A percentile compares a stretch with the other conserved stretches of the same genome.
phyloP scores from a whole-genome alignment of 2,329 filamentous ascomycete species.

The Whalleya microplaca region DNA sequence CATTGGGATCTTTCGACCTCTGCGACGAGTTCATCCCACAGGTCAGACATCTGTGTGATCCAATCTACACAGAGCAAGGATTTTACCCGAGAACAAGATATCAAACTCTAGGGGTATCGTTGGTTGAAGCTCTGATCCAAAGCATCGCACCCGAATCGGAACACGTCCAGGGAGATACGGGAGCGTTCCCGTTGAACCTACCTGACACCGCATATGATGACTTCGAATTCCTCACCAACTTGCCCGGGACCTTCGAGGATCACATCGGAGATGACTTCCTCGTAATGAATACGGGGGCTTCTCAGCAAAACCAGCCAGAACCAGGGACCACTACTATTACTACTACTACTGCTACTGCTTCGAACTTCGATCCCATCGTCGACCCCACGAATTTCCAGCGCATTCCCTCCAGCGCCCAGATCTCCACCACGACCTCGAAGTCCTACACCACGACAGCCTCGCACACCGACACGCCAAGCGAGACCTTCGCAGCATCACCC shows the following conservation, averaged over 20 bases:
- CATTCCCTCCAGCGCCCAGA: constrained; percentile 13
- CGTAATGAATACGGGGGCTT: constrained; percentile 10
- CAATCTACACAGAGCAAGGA: constrained; percentile 45
- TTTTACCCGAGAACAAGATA: constrained; percentile 45
- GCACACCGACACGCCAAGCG: constrained; percentile 21
- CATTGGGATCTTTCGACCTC: constrained; percentile 40
- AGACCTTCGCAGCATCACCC: constrained; percentile 25
- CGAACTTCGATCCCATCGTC: constrained; percentile 18
- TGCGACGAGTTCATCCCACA: constrained; percentile 47
- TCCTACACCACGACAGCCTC: constrained; percentile 11
- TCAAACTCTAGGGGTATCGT: constrained; percentile 44
- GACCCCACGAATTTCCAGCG: constrained; percentile 19
- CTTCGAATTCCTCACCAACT: constrained; percentile 30
- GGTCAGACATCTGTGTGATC: constrained; percentile 47
- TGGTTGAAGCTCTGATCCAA: constrained; percentile 47
- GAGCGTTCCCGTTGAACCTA: constrained; percentile 20
- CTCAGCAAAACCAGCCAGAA: constrained; percentile 19
- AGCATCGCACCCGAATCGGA: constrained; percentile 26
- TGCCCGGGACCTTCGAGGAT: constrained; percentile 24
- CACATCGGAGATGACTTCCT: constrained; percentile 14
- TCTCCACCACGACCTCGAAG: constrained; percentile 10
- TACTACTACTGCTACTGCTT: neutral
- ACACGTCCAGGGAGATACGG: constrained; percentile 20
- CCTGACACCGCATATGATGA: constrained; percentile 22
- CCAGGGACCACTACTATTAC: neutral